These are phyloP conservation scores for Neofusicoccum sp. DNA, from an alignment of 2,329 filamentous ascomycete genomes.

Conservation along the genomic window DNA sequence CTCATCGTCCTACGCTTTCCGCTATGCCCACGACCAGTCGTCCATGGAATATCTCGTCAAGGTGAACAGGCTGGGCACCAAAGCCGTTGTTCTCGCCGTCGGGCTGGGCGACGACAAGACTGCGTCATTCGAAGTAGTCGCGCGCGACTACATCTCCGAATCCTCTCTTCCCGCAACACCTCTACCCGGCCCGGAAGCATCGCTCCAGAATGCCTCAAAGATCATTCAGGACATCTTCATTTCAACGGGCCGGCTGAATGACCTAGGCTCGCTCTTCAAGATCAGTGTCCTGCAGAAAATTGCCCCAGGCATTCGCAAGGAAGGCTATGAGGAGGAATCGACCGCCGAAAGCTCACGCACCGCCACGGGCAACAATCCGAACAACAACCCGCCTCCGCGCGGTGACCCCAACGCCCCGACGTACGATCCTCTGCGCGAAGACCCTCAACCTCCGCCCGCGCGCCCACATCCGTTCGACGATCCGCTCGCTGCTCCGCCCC, in stretches of 20 bases:
- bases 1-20: constrained; percentile 70
- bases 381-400: constrained; percentile 39
- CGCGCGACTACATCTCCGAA: constrained; percentile 71
- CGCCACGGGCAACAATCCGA: constrained; percentile 41
- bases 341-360: constrained; percentile 9
- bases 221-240: constrained; percentile 64
- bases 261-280: constrained; percentile 71
- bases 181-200: constrained; percentile 24
- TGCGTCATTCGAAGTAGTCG: constrained; percentile 69
- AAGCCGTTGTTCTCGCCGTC: constrained; percentile 79
- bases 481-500: constrained; percentile 61
- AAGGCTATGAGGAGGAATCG: constrained; percentile 67
- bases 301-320: constrained; percentile 71
- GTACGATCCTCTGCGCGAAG: constrained; percentile 41
- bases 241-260: constrained; percentile 63
- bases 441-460: constrained; percentile 55
- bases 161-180: constrained; percentile 55
- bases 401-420: constrained; percentile 40
- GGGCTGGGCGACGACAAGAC: constrained; percentile 80
- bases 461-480: constrained; percentile 67
- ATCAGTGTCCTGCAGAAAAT: constrained; percentile 80
- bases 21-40: constrained; percentile 83
- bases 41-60: constrained; percentile 82
- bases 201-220: constrained; percentile 44
- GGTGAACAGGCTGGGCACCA: constrained; percentile 75